Evolutionary conservation across 1,139 yeast species (phyloP).

Genomic region (Suhomyces yuchorum): DNA sequence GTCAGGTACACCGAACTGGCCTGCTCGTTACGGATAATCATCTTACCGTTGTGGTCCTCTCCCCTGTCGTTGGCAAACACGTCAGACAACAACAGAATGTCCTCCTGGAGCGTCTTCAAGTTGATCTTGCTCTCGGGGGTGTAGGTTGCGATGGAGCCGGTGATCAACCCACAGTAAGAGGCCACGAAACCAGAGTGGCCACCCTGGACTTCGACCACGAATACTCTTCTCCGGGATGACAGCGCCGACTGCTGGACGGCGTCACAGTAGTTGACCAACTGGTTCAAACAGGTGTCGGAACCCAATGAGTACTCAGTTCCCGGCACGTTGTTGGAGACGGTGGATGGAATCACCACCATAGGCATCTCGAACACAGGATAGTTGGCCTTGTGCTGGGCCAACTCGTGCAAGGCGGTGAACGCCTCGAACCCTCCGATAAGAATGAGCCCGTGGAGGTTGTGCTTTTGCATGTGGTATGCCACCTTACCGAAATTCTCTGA

Average conservation of each 20-base stretch:
- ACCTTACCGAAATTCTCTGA: conserved; percentile 67
- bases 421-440: conserved; percentile 85
- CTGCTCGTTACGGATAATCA: conserved; percentile 80
- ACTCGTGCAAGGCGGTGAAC: conserved; percentile 65
- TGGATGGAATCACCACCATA: conserved; percentile 78
- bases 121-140: conserved; percentile 72
- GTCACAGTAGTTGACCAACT: conserved; percentile 75
- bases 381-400: conserved; percentile 60
- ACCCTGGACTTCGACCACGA: conserved; percentile 85
- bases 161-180: conserved; percentile 63
- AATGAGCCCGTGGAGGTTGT: conserved; percentile 70
- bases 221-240: conserved; percentile 74
- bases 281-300: conserved; percentile 75
- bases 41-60: conserved; percentile 73
- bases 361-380: conserved; percentile 80
- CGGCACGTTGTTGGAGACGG: conserved; percentile 81
- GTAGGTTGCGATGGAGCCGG: conserved; percentile 76
- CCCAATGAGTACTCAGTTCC: conserved; percentile 83
- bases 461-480: conserved; percentile 75
- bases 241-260: conserved; percentile 79
- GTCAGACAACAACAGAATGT: conserved; percentile 56
- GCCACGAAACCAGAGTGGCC: conserved; percentile 84
- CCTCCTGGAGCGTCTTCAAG: conserved; percentile 60
- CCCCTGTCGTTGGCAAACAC: conserved; percentile 62
- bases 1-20: conserved; percentile 85